phyloP scores from a whole-genome alignment of 192 early-diverging fungal species.

The Coemansia furcata region DNA sequence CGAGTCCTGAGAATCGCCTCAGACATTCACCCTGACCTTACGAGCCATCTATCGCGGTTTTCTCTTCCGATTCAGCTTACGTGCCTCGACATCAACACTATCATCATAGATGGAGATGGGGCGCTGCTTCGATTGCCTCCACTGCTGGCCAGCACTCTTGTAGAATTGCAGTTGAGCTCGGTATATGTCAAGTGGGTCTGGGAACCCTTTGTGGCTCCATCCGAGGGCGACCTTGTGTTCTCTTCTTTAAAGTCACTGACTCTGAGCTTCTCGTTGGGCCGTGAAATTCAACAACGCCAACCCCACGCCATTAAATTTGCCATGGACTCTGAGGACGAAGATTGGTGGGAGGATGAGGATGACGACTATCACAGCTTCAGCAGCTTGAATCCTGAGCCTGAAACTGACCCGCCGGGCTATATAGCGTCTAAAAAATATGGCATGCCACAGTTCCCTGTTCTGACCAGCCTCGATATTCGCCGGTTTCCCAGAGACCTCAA shows the following conservation, averaged over 20 bases:
- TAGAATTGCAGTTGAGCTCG: constrained; percentile 7
- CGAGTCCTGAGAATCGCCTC: neutral
- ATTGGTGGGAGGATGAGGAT: neutral
- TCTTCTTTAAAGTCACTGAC: constrained; percentile 8
- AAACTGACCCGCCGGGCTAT: neutral
- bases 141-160: neutral
- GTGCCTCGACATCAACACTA: neutral
- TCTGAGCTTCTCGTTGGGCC: neutral
- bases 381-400: neutral
- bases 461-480: constrained; percentile 7
- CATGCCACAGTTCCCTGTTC: constrained; percentile 8
- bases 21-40: neutral
- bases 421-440: neutral
- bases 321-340: neutral
- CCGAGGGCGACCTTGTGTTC: constrained; percentile 5
- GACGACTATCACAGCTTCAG: neutral
- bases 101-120: neutral
- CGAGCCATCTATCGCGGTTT: neutral
- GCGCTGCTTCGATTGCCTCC: neutral
- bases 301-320: neutral
- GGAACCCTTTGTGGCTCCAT: constrained; percentile 1
- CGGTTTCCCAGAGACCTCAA: constrained; percentile 7
- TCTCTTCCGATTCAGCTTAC: neutral
- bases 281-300: neutral
- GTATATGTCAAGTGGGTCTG: neutral